These are phyloP conservation scores for Dactylonectria macrodidyma DNA, from an alignment of 2,329 filamentous ascomycete genomes.

Conservation along the genomic window DNA sequence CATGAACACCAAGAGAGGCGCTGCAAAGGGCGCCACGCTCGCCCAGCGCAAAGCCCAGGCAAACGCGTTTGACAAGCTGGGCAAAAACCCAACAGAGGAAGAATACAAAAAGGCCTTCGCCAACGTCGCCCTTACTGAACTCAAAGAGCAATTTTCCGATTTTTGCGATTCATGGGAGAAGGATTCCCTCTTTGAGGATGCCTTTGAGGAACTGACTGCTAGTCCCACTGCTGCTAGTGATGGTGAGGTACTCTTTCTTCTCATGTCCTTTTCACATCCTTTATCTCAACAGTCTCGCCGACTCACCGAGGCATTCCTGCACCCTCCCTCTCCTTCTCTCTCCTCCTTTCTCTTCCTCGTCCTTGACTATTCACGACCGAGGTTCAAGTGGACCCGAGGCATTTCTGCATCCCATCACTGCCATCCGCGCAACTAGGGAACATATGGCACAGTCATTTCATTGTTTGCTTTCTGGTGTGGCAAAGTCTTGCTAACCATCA, in stretches of 20 bases:
- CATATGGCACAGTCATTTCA: slow-evolving; percentile 9
- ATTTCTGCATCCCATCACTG: slow-evolving; percentile 24
- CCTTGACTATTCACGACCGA: slow-evolving; percentile 23
- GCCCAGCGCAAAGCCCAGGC: slow-evolving; percentile 53
- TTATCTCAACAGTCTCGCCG: not conserved
- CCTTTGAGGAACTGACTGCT: slow-evolving; percentile 70
- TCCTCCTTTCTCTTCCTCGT: not conserved
- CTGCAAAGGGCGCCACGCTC: slow-evolving; percentile 50
- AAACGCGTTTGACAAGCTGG: slow-evolving; percentile 54
- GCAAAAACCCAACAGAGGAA: slow-evolving; percentile 53
- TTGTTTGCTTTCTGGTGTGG: slow-evolving; percentile 7
- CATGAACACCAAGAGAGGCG: slow-evolving; percentile 51
- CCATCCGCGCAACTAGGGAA: slow-evolving; percentile 1
- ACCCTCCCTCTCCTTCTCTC: not conserved
- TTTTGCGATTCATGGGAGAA: slow-evolving; percentile 74
- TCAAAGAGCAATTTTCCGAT: slow-evolving; percentile 67
- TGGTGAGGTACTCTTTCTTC: slow-evolving; percentile 56
- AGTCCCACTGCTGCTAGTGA: slow-evolving; percentile 63
- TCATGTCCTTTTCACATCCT: slow-evolving; percentile 25
- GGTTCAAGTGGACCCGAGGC: slow-evolving; percentile 25
- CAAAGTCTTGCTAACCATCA: slow-evolving; percentile 22
- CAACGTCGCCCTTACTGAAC: slow-evolving; percentile 57
- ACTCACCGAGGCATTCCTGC: slow-evolving; percentile 20
- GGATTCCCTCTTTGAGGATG: slow-evolving; percentile 75
- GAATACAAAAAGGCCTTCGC: slow-evolving; percentile 55